Conservation (phyloP, 2,329 filamentous ascomycete genomes). For the Calonectria fujianensis region DNA sequence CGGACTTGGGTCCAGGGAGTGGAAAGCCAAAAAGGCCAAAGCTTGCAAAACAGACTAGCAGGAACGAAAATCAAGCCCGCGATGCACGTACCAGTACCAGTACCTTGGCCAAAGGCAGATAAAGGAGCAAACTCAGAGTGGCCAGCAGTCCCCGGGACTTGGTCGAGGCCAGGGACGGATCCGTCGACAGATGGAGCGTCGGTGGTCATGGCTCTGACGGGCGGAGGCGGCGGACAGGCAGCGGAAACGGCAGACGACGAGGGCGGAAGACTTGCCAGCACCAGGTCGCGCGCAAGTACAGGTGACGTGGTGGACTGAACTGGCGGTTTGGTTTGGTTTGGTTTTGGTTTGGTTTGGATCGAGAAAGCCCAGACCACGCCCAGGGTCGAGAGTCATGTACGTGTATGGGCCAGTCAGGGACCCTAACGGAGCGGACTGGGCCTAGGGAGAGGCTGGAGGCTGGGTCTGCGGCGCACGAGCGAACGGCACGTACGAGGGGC, state of each 20-base stretch:
- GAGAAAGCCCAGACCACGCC: slow-evolving; percentile 18
- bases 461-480: slow-evolving; percentile 14
- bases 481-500: slow-evolving; percentile 24
- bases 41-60: slow-evolving; percentile 28
- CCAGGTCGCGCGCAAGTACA: slow-evolving; percentile 1
- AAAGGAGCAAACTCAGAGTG: slow-evolving; percentile 28
- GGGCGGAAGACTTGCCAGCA: not conserved
- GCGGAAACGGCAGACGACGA: slow-evolving; percentile 24
- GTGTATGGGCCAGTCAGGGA: slow-evolving; percentile 16
- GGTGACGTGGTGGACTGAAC: slow-evolving; percentile 24
- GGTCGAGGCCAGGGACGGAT: slow-evolving; percentile 35
- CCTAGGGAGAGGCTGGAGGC: slow-evolving; percentile 18
- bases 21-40: slow-evolving; percentile 30
- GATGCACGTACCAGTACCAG: slow-evolving; percentile 29
- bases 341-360: slow-evolving; percentile 17
- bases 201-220: slow-evolving; percentile 31
- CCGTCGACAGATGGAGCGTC: slow-evolving; percentile 40
- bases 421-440: slow-evolving; percentile 10
- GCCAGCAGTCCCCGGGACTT: slow-evolving; percentile 23
- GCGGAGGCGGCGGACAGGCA: slow-evolving; percentile 7
- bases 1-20: slow-evolving; percentile 25
- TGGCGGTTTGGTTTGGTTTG: slow-evolving; percentile 16
- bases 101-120: slow-evolving; percentile 19
- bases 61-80: slow-evolving; percentile 21
- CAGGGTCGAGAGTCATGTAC: slow-evolving; percentile 23